Evolutionary conservation across 495 filamentous ascomycete species (phyloP), one percentile per base, ranked within the genome.

Genomic region (Penicillium longicatenatum): DNA sequence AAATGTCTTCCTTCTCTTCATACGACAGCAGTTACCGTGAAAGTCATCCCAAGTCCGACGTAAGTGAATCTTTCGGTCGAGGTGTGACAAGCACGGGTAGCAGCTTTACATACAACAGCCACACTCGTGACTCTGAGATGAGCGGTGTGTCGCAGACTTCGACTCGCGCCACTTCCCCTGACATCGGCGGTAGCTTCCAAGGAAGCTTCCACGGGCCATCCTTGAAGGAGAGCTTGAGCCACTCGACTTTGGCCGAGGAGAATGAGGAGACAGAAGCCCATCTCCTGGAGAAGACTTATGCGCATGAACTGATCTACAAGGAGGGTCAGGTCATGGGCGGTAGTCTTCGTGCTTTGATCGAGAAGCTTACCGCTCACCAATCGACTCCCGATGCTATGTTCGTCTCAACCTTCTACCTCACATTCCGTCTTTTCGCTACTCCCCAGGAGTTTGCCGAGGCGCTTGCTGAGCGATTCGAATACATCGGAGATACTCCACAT

Each of bases 301-400:
- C 91, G 0, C 89, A 97, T 60, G 95, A 99, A 64, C 75, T 99
- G 21, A 84, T 94, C 53, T 97, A 95, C 76, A 96, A 95, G 69
- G 93, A 97, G 55, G 93, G 93, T 16, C 90, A 97, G 58, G 86
- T 98, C n/a, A 88, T 89, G 54, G 95, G 94, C 33, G 95, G 95
- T 11, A 93, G 92, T 17, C 81, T 99, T 14, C 86, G 90, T 26
- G 93, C 95, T 7, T 76, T 99, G 50, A 89, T 99, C 46, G 95
- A 99, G 73, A 86, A 89, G 63, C 84, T 99, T 24, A 99, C 95
- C 2, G 90, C 90, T 0, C 92, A 95, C 69, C 91, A 97, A 68
- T 89, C 91, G 0, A 96, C 94, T 2, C 95, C 95, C 2, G 93
- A 97, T 69, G 86, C 91, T 35, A 84, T 90, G 68, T 99, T 98